phyloP scores from a whole-genome alignment of 352 stramenopile genomes.

The Globisporangium iwayamae region DNA sequence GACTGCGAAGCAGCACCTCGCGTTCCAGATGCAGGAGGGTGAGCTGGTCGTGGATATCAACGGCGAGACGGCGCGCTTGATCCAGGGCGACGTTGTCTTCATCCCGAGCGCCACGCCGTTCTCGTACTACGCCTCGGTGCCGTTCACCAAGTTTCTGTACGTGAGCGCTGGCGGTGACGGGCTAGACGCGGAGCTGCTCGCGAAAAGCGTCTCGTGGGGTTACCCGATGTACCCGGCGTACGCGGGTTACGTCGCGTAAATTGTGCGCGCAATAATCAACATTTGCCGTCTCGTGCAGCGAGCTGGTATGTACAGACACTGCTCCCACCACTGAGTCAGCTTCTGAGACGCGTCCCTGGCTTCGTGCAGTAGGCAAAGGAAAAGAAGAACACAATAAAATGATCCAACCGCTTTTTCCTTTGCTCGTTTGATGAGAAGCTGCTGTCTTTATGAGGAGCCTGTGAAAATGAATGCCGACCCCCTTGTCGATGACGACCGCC shows the following conservation, averaged over 20 bases:
- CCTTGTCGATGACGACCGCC: too few species aligned
- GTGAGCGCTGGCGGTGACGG: constrained; percentile 43
- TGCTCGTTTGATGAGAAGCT: too few species aligned
- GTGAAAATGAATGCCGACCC: too few species aligned
- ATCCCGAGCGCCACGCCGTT: constrained; percentile 40
- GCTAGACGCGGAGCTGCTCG: constrained; percentile 43
- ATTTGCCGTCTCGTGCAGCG: too few species aligned
- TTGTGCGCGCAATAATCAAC: not conserved
- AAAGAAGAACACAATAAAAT: too few species aligned
- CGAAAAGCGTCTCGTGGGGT: constrained; percentile 39
- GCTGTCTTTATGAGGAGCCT: too few species aligned
- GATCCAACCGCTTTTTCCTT: too few species aligned
- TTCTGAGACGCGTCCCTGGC: too few species aligned
- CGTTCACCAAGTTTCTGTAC: constrained; percentile 57
- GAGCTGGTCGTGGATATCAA: constrained; percentile 39
- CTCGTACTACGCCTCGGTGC: constrained; percentile 44
- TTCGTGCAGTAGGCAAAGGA: too few species aligned
- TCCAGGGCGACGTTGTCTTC: constrained; percentile 51
- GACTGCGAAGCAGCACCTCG: constrained; percentile 41
- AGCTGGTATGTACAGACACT: too few species aligned
- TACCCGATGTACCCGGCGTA: constrained; percentile 44
- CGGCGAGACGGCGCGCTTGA: constrained; percentile 33
- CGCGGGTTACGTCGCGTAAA: constrained; percentile 24
- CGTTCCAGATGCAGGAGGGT: constrained; percentile 48
- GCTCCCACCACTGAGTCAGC: too few species aligned